Percentiles rank a stretch among this genome's conserved stretches.
These are phyloP conservation scores for Helicostylum pulchrum DNA, from an alignment of 192 early-diverging fungal species.

Conservation along the genomic window DNA sequence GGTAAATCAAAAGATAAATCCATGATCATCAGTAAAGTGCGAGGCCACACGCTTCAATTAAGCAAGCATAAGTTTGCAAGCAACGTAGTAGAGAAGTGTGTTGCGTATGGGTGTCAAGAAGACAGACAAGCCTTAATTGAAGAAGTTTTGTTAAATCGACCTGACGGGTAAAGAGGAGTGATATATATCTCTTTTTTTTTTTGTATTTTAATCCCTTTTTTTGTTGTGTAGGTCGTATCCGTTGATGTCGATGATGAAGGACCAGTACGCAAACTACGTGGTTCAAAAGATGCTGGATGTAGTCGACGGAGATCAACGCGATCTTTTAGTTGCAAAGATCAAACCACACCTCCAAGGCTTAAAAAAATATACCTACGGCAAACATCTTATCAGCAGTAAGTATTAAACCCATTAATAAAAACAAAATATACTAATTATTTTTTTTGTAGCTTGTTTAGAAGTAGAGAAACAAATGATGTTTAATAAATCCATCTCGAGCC, in stretches of 20 bases:
- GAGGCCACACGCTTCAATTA: conserved; percentile 86
- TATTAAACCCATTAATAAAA: neutral
- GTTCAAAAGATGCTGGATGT: conserved; percentile 99
- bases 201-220: too few species aligned
- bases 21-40: conserved; percentile 83
- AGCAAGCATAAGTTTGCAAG: conserved; percentile 99
- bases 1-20: conserved; percentile 87
- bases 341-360: conserved; percentile 87
- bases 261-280: conserved; percentile 99
- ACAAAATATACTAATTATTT: neutral
- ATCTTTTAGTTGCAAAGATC: conserved; percentile 83
- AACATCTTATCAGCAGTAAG: conserved; percentile 85
- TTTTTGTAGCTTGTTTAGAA: conserved; percentile 12
- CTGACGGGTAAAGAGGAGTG: too few species aligned
- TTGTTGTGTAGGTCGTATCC: conserved; percentile 68
- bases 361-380: conserved; percentile 98
- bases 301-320: conserved; percentile 84
- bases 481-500: neutral
- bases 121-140: conserved; percentile 90
- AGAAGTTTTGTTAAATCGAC: conserved; percentile 81
- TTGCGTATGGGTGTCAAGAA: conserved; percentile 81
- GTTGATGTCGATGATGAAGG: conserved; percentile 97
- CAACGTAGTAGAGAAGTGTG: conserved; percentile 98
- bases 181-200: too few species aligned
- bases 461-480: conserved; percentile 18